Conservation (phyloP, 192 early-diverging fungal species). For the Podila verticillata region DNA sequence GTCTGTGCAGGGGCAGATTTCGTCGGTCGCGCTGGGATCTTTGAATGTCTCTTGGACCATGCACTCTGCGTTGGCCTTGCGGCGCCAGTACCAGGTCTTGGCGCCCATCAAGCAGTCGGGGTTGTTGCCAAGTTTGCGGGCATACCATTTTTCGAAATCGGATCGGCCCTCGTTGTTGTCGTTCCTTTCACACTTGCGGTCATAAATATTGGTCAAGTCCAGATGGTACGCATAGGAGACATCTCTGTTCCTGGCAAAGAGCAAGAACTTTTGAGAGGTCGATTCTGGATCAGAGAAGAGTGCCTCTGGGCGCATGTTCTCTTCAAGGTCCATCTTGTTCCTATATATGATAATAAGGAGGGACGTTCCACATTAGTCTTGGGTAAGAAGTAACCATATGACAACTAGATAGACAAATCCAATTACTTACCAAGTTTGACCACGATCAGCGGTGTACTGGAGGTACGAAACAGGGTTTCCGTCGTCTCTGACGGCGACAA, state of each 20-base stretch:
- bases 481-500: constrained; percentile 77
- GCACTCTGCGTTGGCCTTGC: constrained; percentile 82
- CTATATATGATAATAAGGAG: constrained; percentile 14
- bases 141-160: constrained; percentile 84
- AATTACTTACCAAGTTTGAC: constrained; percentile 71
- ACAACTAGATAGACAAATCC: background rate
- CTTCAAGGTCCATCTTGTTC: constrained; percentile 55
- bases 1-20: constrained; percentile 78
- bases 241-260: constrained; percentile 46
- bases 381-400: background rate
- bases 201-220: constrained; percentile 71
- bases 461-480: constrained; percentile 62
- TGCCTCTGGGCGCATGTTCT: constrained; percentile 64
- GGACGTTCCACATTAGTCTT: background rate
- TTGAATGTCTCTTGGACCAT: constrained; percentile 71
- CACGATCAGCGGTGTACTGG: constrained; percentile 82
- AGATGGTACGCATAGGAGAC: constrained; percentile 66
- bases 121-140: constrained; percentile 58
- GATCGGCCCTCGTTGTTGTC: constrained; percentile 60
- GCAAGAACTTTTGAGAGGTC: constrained; percentile 75
- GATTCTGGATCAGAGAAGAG: constrained; percentile 87
- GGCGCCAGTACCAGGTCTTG: constrained; percentile 73
- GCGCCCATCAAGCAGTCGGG: constrained; percentile 88
- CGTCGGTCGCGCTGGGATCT: constrained; percentile 63
- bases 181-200: constrained; percentile 74